Conservation (phyloP, 805 yeast genomes). For the Wickerhamiella musiphila region DNA sequence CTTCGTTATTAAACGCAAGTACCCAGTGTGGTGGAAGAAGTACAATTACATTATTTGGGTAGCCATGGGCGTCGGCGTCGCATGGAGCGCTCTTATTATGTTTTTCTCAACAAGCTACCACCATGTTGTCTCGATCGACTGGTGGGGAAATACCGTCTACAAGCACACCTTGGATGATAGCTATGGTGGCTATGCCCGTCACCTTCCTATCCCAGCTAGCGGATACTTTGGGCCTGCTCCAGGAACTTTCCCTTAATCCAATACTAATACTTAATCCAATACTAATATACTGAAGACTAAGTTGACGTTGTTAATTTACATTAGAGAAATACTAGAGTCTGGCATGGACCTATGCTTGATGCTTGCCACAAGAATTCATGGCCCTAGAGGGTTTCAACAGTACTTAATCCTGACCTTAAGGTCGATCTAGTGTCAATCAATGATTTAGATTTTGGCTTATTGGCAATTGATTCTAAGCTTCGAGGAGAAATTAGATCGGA, state of each 20-base stretch:
- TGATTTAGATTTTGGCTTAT: not conserved
- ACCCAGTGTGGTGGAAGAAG: constrained; percentile 44
- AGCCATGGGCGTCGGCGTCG: constrained; percentile 41
- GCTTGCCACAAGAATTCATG: too few species aligned
- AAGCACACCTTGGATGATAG: constrained; percentile 7
- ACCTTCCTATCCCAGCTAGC: constrained; percentile 8
- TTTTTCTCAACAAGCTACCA: constrained; percentile 33
- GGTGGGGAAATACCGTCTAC: constrained; percentile 44
- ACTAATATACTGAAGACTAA: not conserved
- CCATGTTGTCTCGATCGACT: constrained; percentile 25
- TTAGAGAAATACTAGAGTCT: too few species aligned
- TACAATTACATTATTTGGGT: constrained; percentile 32
- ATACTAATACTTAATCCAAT: not conserved
- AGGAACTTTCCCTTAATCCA: constrained; percentile 10
- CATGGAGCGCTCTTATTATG: constrained; percentile 37
- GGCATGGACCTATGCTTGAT: too few species aligned
- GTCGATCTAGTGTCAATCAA: too few species aligned
- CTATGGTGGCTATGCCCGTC: not conserved
- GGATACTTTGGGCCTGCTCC: constrained; percentile 20
- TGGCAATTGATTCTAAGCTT: too few species aligned
- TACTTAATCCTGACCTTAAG: too few species aligned
- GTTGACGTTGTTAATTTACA: too few species aligned
- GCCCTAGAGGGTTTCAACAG: too few species aligned
- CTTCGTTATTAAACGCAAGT: constrained; percentile 35
- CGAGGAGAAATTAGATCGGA: too few species aligned